Evolutionary conservation across 1,139 yeast genomes (phyloP).

Genomic region (Suzukiozyma palmioleophila): DNA sequence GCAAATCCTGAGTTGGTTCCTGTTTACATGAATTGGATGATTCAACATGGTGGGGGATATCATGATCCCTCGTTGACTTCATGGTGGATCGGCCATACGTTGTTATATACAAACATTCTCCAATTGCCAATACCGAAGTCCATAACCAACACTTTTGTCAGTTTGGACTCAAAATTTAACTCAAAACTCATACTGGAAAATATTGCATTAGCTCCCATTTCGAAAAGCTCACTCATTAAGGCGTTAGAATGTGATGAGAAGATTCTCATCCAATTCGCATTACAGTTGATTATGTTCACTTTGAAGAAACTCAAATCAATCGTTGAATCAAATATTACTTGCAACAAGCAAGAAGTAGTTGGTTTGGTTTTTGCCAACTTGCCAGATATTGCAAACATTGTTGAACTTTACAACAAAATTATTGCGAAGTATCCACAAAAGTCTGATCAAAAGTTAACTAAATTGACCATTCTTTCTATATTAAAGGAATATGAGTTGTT

Average conservation of each 20-base stretch:
- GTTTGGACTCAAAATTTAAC: slow-evolving; percentile 13
- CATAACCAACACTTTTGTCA: slow-evolving; percentile 7
- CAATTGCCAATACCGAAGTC: slow-evolving; percentile 47
- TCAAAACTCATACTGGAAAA: slow-evolving; percentile 40
- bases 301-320: slow-evolving; percentile 49
- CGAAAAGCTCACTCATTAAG: slow-evolving; percentile 53
- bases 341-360: slow-evolving; percentile 25
- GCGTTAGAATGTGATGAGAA: slow-evolving; percentile 51
- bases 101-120: slow-evolving; percentile 56
- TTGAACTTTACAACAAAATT: slow-evolving; percentile 13
- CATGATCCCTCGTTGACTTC: slow-evolving; percentile 73
- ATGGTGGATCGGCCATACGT: slow-evolving; percentile 77
- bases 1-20: slow-evolving; percentile 68
- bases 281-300: slow-evolving; percentile 54
- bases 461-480: slow-evolving; percentile 23
- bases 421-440: slow-evolving; percentile 8
- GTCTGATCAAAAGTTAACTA: slow-evolving; percentile 15
- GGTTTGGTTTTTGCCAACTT: slow-evolving; percentile 25
- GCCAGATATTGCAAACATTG: slow-evolving; percentile 23
- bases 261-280: slow-evolving; percentile 61
- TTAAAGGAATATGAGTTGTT: slow-evolving; percentile 20
- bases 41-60: slow-evolving; percentile 50
- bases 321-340: slow-evolving; percentile 28
- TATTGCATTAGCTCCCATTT: slow-evolving; percentile 65
- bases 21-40: slow-evolving; percentile 60